Conservation (phyloP, 2,329 filamentous ascomycete species). For the Sclerotinia minor region DNA sequence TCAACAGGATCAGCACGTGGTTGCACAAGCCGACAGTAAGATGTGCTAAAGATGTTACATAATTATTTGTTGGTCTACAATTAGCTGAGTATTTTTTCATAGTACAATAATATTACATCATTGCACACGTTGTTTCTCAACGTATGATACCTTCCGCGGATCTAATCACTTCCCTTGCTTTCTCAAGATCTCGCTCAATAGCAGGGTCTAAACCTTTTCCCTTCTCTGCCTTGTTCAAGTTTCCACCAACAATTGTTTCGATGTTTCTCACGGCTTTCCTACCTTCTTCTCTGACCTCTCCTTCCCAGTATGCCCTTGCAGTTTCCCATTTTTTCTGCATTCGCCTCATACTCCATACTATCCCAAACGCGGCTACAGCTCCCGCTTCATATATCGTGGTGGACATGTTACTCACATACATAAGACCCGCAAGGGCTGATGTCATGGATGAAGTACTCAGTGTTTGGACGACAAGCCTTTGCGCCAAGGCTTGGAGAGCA, state of each 20-base stretch:
- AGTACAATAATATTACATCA: constrained; percentile 24
- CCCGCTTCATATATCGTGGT: constrained; percentile 60
- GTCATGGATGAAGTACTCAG: constrained; percentile 66
- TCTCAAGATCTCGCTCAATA: constrained; percentile 17
- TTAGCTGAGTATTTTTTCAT: constrained; percentile 19
- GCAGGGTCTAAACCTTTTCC: constrained; percentile 13
- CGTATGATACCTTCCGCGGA: constrained; percentile 22
- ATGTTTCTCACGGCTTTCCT: constrained; percentile 60
- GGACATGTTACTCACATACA: constrained; percentile 57
- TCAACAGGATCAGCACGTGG: neutral
- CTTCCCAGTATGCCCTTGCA: constrained; percentile 62
- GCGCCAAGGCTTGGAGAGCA: constrained; percentile 69
- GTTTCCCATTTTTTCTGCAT: constrained; percentile 65
- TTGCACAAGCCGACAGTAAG: neutral
- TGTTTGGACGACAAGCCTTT: constrained; percentile 73
- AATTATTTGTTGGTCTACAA: constrained; percentile 9
- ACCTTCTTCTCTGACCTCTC: constrained; percentile 66
- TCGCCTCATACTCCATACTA: constrained; percentile 58
- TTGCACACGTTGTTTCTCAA: constrained; percentile 15
- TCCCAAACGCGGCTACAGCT: constrained; percentile 60
- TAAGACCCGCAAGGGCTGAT: constrained; percentile 53
- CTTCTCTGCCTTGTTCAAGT: constrained; percentile 22
- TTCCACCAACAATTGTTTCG: constrained; percentile 51
- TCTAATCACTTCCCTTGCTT: constrained; percentile 17
- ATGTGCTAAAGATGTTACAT: neutral